Evolutionary conservation across 768 basidiomycete species (phyloP).

Genomic region (Paxillus ammoniavirescens): DNA sequence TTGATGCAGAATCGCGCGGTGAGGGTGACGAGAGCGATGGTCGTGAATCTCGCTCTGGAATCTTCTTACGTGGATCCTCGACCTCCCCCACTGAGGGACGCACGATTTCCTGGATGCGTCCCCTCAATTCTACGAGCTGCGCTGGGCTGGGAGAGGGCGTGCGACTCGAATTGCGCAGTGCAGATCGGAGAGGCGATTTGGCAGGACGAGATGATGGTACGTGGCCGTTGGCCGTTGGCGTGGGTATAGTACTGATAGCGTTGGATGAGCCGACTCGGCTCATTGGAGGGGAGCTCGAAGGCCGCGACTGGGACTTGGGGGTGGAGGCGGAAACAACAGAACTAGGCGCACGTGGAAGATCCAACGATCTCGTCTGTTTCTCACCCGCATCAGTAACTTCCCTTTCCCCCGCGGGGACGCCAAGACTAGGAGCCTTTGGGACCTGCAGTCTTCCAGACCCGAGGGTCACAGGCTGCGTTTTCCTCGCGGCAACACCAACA

Average conservation of each 20-base stretch:
- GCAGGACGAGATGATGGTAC: constrained; percentile 26
- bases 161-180: constrained; percentile 52
- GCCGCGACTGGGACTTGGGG: neutral
- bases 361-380: constrained; percentile 18
- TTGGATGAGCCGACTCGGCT: neutral
- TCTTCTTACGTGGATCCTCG: neutral
- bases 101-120: neutral
- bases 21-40: neutral
- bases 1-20: constrained; percentile 25
- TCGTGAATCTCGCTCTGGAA: constrained; percentile 5
- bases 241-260: neutral
- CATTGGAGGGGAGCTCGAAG: neutral
- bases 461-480: neutral
- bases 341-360: constrained; percentile 21
- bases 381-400: neutral
- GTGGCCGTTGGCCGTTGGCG: neutral
- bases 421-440: constrained; percentile 5
- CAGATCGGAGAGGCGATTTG: constrained; percentile 59
- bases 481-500: neutral
- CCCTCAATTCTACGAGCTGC: neutral
- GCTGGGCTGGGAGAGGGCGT: constrained; percentile 45
- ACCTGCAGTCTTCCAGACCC: neutral
- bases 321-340: constrained; percentile 6
- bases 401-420: neutral
- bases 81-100: neutral